These are phyloP conservation scores for Botryotinia convoluta DNA, from an alignment of 2,329 filamentous ascomycete species.

Conservation along the genomic window DNA sequence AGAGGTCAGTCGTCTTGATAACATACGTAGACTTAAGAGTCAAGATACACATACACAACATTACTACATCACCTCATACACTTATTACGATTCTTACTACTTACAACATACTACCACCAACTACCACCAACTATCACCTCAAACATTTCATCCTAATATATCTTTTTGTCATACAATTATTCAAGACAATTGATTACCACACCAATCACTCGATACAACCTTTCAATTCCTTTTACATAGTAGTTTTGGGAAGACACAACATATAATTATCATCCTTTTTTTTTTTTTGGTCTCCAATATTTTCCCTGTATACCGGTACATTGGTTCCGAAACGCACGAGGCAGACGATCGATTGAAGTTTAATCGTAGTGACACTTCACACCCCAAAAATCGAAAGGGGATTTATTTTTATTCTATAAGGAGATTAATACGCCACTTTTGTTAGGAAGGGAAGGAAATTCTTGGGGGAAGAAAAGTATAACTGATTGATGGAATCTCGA, in stretches of 20 bases:
- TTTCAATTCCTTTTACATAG: not conserved
- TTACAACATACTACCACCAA: not conserved
- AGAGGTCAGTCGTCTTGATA: not conserved
- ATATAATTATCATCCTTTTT: constrained; percentile 9
- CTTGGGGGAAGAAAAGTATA: not conserved
- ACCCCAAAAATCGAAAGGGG: not conserved
- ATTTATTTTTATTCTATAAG: not conserved
- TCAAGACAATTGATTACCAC: constrained; percentile 11
- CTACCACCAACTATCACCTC: not conserved
- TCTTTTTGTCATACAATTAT: constrained; percentile 10
- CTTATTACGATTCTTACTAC: not conserved
- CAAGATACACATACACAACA: not conserved
- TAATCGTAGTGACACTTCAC: constrained; percentile 1
- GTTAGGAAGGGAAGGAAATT: not conserved
- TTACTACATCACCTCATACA: not conserved
- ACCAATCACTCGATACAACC: not conserved
- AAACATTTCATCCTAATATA: not conserved
- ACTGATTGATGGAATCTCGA: not conserved
- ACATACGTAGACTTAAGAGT: not conserved
- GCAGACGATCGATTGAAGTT: constrained; percentile 18
- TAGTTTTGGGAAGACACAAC: not conserved
- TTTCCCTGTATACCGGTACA: constrained; percentile 16
- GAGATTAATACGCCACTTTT: constrained; percentile 17
- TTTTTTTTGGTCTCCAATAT: not conserved
- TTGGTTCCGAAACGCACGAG: constrained; percentile 21